Evolutionary conservation across 208 protist genomes (phyloP), one percentile per base, ranked within the genome.

Genomic region (Acanthamoeba quina): DNA sequence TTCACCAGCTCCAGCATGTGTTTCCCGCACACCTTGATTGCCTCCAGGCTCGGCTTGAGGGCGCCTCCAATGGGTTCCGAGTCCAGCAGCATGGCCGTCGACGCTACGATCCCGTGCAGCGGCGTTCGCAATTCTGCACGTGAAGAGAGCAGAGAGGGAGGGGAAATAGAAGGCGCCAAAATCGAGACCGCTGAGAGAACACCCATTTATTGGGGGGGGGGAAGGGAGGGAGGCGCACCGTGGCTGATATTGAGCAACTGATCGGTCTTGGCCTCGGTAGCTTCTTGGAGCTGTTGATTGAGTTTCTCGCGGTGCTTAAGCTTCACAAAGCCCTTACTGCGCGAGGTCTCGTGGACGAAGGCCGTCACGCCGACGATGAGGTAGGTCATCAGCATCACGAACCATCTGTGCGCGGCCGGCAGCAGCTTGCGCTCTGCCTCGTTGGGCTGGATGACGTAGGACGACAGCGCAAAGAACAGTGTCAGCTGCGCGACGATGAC

Each of bases 221-320:
- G 56, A 60, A 34, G 5, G 34, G 11, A 19, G 31, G 31, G 31
- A 34, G 64, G 29, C 34, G 29, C 17, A 88, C 83, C 89, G 49
- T 93, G 89, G 49, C 89, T 93, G 29, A 93, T 62, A 41, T 93
- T 93, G 89, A 64, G 49, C 26, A 93, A 21, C 6, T 80, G n/a
- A 3, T 11, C 49, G 11, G 89, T 93, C 66, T 93, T 93, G 89
- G 89, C 89, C 31, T 74, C 17, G 5, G 89, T 15, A 0, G 89
- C 89, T 41, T 93, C 66, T n/a, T 93, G 89, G 4, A 93, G 66
- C 47, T 82, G 26, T 19, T 80, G 44, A 26, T 93, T 93, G 64
- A 64, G 31, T 31, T 74, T 13, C 44, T 93, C 66, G 44, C 47
- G 44, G 31, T 31, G 49, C 49, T 60, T 93, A 4, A 93, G 58